Evolutionary conservation across 228 moss, liverwort and hornwort species (phyloP).

Genomic region (Sphagnum magellanicum): DNA sequence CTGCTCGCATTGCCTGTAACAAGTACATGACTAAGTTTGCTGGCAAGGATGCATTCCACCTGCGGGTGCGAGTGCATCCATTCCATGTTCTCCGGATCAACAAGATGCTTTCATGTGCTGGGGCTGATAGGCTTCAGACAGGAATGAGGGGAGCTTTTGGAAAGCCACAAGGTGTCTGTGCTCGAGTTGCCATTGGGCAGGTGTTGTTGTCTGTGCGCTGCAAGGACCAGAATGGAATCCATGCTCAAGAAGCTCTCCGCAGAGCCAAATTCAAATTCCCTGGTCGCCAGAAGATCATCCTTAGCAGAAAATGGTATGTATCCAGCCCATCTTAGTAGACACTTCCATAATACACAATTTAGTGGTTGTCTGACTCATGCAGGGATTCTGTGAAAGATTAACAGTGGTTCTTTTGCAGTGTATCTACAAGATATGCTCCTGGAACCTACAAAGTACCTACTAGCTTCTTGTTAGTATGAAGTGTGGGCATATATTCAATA

Average conservation of each 20-base stretch:
- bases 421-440: not conserved
- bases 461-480: not conserved
- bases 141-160: conserved; percentile 58
- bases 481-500: not conserved
- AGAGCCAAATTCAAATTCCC: conserved; percentile 66
- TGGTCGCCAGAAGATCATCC: conserved; percentile 42
- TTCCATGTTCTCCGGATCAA: conserved; percentile 50
- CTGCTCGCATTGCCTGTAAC: conserved; percentile 50
- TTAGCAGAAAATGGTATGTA: conserved; percentile 45
- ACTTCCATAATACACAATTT: not conserved
- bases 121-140: conserved; percentile 66
- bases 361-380: not conserved
- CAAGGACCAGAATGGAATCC: conserved; percentile 54
- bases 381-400: not conserved
- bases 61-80: conserved; percentile 74
- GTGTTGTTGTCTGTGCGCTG: conserved; percentile 71
- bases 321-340: not conserved
- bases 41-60: conserved; percentile 80
- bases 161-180: conserved; percentile 58
- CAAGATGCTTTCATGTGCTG: conserved; percentile 81
- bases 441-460: not conserved
- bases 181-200: conserved; percentile 78
- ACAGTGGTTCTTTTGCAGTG: not conserved
- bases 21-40: conserved; percentile 76
- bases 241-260: conserved; percentile 74